Percentiles rank a stretch among this genome's conserved stretches.
These are phyloP conservation scores for Paraconiothyrium sp. DNA, from an alignment of 2,329 filamentous ascomycete species.

Conservation along the genomic window DNA sequence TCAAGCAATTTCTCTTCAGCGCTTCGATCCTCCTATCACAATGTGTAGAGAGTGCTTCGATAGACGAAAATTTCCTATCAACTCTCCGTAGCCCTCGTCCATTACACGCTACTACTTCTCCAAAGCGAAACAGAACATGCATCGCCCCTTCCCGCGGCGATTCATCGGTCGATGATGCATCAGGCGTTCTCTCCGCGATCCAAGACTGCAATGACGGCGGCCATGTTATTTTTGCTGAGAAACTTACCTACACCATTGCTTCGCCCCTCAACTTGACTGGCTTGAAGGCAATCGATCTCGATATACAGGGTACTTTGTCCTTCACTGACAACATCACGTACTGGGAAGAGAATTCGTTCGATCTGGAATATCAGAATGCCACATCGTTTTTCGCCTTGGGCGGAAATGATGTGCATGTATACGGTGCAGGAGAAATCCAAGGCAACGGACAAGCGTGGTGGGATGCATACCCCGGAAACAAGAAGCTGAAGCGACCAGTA, in stretches of 20 bases:
- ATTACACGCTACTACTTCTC: slow-evolving; percentile 20
- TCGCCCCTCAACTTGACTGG: slow-evolving; percentile 73
- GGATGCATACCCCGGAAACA: slow-evolving; percentile 66
- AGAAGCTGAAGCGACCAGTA: slow-evolving; percentile 67
- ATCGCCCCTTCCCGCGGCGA: slow-evolving; percentile 24
- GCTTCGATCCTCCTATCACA: neutral
- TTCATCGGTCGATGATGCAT: slow-evolving; percentile 57
- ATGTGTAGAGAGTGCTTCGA: slow-evolving; percentile 6
- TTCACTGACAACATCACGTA: slow-evolving; percentile 75
- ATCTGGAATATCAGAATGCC: slow-evolving; percentile 71
- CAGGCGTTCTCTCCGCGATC: slow-evolving; percentile 63
- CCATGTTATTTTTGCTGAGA: slow-evolving; percentile 66
- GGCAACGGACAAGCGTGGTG: slow-evolving; percentile 74
- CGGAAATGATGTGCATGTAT: slow-evolving; percentile 72
- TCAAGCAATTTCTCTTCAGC: neutral
- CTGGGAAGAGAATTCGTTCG: slow-evolving; percentile 72
- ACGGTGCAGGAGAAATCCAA: slow-evolving; percentile 70
- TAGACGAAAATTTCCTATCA: slow-evolving; percentile 24
- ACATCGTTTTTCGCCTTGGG: slow-evolving; percentile 74
- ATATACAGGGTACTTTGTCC: slow-evolving; percentile 67
- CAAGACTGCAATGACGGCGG: slow-evolving; percentile 71
- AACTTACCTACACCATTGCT: slow-evolving; percentile 68
- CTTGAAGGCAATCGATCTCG: slow-evolving; percentile 69
- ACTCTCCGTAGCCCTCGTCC: slow-evolving; percentile 26
- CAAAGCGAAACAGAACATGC: slow-evolving; percentile 26